Percentiles rank a stretch among this genome's conserved stretches.
Evolutionary conservation across 1,284 basidiomycete genomes (phyloP).

Genomic region (Trametes sp.): DNA sequence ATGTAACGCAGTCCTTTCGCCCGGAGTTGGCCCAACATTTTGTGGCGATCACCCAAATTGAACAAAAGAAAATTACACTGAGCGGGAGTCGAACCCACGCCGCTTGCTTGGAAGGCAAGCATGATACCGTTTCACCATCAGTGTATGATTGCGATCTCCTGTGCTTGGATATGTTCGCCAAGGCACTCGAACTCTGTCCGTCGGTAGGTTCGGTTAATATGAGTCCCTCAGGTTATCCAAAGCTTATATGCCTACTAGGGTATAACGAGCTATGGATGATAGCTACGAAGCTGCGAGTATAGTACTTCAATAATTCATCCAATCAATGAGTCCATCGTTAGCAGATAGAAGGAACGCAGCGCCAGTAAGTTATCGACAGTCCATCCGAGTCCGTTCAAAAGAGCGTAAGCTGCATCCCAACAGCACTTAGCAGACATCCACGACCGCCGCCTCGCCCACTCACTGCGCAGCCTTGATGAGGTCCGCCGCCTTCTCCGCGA

Average conservation of each 20-base stretch:
- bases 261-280: background rate
- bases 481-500: slow-evolving; percentile 43
- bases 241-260: too few relatives aligned
- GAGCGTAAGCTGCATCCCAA: background rate
- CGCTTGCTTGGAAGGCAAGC: slow-evolving; percentile 27
- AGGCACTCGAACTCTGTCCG: too few relatives aligned
- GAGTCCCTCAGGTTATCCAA: background rate
- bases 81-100: slow-evolving; percentile 26
- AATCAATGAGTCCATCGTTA: background rate
- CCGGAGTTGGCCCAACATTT: too few relatives aligned
- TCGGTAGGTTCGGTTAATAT: too few relatives aligned
- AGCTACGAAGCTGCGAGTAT: background rate
- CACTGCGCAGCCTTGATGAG: slow-evolving; percentile 34
- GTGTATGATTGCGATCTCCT: too few relatives aligned
- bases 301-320: background rate
- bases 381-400: background rate
- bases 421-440: background rate
- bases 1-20: too few relatives aligned
- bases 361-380: background rate
- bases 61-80: slow-evolving; percentile 14
- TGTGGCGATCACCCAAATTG: too few relatives aligned
- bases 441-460: background rate
- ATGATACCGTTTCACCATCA: slow-evolving; percentile 27
- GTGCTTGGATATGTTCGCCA: too few relatives aligned
- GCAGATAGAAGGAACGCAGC: background rate